These are phyloP conservation scores for Ustilago trichophora DNA, from an alignment of 1,284 basidiomycete species.

Conservation along the genomic window DNA sequence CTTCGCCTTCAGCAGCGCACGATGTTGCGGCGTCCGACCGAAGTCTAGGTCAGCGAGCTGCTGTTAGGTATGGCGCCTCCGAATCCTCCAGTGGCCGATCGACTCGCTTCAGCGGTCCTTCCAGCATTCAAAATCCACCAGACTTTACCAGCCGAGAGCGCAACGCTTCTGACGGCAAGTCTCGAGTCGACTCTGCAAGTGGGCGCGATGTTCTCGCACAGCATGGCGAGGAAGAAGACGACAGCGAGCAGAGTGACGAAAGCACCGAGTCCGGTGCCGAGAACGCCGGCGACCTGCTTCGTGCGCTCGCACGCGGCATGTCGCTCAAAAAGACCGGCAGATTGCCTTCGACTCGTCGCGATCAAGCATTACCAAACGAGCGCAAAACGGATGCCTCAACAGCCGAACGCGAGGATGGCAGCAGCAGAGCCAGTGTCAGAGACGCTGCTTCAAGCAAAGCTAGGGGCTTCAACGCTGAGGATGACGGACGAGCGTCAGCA, in stretches of 20 bases:
- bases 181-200: not conserved
- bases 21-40: conserved; percentile 13
- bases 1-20: conserved; percentile 16
- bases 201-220: not conserved
- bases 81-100: conserved; percentile 24
- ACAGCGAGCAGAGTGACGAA: conserved; percentile 35
- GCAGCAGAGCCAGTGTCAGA: no score
- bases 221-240: conserved; percentile 15
- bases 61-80: conserved; percentile 12
- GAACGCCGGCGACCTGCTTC: conserved; percentile 31
- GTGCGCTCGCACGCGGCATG: conserved; percentile 17
- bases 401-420: not conserved
- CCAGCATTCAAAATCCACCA: conserved; percentile 24
- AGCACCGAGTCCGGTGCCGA: conserved; percentile 29
- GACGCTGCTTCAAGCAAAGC: not conserved
- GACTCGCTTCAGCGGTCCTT: conserved; percentile 20
- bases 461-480: not conserved
- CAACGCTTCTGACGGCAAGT: not conserved
- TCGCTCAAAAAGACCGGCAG: conserved; percentile 18
- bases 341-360: not conserved
- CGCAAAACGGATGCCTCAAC: not conserved
- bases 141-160: conserved; percentile 41
- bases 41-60: conserved; percentile 2
- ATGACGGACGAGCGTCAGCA: no score
- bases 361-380: not conserved